Evolutionary conservation across 768 basidiomycete genomes (phyloP), one percentile per base, ranked within the genome.

Genomic region (Pleurotus sapidus): DNA sequence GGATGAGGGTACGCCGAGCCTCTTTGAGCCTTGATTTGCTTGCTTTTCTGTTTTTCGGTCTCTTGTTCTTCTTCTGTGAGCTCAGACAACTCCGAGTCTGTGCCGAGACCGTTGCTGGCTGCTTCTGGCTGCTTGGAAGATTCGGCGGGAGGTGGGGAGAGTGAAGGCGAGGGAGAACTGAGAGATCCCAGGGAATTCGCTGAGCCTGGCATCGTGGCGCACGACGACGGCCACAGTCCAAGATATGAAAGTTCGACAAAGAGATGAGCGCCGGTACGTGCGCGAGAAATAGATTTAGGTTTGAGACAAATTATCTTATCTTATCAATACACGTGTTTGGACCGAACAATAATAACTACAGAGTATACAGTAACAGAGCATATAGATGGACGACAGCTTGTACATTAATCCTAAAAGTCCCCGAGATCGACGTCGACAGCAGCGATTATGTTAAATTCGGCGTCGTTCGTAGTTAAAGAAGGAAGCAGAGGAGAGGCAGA

Each of bases 31-130:
- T 54, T 54, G 2, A 39, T 34, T 24, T 42, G 15, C 39, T 54
- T 54, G 37, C 39, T 60, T 25, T 64, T 57, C 50, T 68, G 63
- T 58, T 69, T 74, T 59, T 75, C 70, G 49, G 69, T 63, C 64
- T 88, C 86, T 62, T 87, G 82, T 63, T 91, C 89, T 65, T 91
- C 89, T 65, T 92, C 89, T 14, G 89, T 91, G 67, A 92, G 83
- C 68, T 90, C 90, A 43, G 89, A 91, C 58, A 92, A 82, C 73
- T 91, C 90, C 5, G 89, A 91, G 69, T 83, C 88, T 62, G 71
- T 58, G 34, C 70, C 83, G 60, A 87, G 75, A 39, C 72, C 77
- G 56, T 72, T 72, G 58, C 64, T 71, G 56, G 64, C 9, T 61
- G 55, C 50, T 54, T 58, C 50, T 46, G 59, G 17, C 53, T 57